phyloP scores from a whole-genome alignment of 1,284 basidiomycete genomes.

The Ustilago cynodontis region DNA sequence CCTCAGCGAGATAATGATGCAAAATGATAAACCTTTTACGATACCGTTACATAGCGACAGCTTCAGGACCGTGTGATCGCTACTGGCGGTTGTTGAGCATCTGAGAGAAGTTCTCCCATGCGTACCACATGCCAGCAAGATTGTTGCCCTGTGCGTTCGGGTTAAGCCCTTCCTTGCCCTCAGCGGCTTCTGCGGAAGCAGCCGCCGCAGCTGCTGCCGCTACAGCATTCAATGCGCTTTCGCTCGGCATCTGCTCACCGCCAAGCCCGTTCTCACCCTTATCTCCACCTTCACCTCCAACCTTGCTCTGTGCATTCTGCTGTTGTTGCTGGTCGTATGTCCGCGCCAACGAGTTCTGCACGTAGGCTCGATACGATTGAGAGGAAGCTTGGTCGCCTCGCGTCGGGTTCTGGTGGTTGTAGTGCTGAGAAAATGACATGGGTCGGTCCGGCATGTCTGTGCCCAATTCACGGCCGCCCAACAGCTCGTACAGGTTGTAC shows the following conservation, averaged over 20 bases:
- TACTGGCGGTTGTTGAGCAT: slow-evolving; percentile 58
- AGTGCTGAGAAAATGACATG: slow-evolving; percentile 57
- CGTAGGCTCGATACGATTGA: slow-evolving; percentile 42
- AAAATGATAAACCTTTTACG: neutral
- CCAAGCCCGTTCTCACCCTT: slow-evolving; percentile 24
- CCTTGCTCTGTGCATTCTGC: slow-evolving; percentile 23
- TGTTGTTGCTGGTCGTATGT: slow-evolving; percentile 50
- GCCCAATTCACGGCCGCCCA: slow-evolving; percentile 30
- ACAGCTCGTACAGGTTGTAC: slow-evolving; percentile 47
- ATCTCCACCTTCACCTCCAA: slow-evolving; percentile 14
- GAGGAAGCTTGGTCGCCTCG: slow-evolving; percentile 43
- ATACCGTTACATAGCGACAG: neutral
- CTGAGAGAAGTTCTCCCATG: slow-evolving; percentile 55
- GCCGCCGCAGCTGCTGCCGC: slow-evolving; percentile 43
- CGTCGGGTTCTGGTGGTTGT: slow-evolving; percentile 49
- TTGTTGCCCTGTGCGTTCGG: slow-evolving; percentile 39
- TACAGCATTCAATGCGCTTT: slow-evolving; percentile 48
- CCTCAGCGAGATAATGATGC: slow-evolving; percentile 13
- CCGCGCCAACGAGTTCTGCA: slow-evolving; percentile 46
- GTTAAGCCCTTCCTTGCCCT: slow-evolving; percentile 34
- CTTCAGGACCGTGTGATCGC: neutral
- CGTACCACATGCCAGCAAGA: slow-evolving; percentile 48
- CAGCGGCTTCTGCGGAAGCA: slow-evolving; percentile 24
- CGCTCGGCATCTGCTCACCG: slow-evolving; percentile 31
- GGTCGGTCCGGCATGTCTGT: slow-evolving; percentile 47